Conservation (phyloP, 2,329 filamentous ascomycete genomes). For the Sporothrix variecibatus region DNA sequence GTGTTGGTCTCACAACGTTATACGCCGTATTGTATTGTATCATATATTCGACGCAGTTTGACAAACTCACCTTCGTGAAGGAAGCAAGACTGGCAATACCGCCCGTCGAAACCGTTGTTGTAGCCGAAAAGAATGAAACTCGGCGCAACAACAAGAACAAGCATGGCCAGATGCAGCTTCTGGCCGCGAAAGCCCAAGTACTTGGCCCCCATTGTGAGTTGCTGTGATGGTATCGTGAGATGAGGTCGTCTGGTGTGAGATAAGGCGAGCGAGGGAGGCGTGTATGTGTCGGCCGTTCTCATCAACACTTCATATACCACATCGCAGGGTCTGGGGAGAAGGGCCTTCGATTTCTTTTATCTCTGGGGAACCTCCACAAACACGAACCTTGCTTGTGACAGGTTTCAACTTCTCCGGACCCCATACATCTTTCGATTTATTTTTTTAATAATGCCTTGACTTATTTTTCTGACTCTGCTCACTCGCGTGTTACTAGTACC, state of each 20-base stretch:
- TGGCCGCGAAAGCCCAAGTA: slow-evolving; percentile 15
- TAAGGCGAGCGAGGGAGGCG: background rate
- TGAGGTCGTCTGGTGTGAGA: background rate
- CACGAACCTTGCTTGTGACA: background rate
- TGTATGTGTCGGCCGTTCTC: background rate
- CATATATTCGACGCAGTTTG: no score
- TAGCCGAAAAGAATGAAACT: slow-evolving; percentile 19
- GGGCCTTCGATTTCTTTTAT: slow-evolving; percentile 12
- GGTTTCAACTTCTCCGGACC: background rate
- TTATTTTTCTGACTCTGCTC: background rate
- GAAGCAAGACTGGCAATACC: slow-evolving; percentile 14
- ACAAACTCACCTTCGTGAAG: background rate
- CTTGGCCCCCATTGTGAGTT: background rate
- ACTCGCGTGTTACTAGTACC: background rate
- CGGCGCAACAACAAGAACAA: slow-evolving; percentile 1
- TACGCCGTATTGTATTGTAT: no score
- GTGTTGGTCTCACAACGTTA: background rate
- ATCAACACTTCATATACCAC: background rate
- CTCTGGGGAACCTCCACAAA: background rate
- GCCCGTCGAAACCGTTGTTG: slow-evolving; percentile 20
- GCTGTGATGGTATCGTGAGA: background rate
- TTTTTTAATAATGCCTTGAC: background rate
- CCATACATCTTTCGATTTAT: background rate
- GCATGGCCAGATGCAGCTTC: slow-evolving; percentile 18
- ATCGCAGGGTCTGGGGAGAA: slow-evolving; percentile 3